phyloP scores from a whole-genome alignment of 1,284 basidiomycete species.

The Melampsora americana region DNA sequence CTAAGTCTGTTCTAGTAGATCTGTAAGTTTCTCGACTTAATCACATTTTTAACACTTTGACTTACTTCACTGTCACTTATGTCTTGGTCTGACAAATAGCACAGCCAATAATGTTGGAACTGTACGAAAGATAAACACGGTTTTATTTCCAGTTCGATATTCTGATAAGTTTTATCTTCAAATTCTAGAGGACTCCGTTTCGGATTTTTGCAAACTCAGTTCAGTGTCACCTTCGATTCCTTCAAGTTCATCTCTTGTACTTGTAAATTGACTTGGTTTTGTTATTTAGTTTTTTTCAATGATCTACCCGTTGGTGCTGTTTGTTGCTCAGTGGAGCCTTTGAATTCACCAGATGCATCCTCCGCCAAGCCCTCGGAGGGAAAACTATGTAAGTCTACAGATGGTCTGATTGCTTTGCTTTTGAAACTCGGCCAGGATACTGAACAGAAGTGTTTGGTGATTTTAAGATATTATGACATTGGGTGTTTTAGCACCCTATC shows the following conservation, averaged over 20 bases:
- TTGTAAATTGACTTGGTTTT: not conserved
- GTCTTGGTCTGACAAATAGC: not conserved
- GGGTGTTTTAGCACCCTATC: constrained; percentile 53
- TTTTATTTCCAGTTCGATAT: constrained; percentile 40
- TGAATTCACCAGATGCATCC: not conserved
- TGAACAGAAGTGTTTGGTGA: constrained; percentile 43
- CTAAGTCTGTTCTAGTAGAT: constrained; percentile 1
- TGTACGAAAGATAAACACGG: constrained; percentile 33
- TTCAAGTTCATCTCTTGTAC: not conserved
- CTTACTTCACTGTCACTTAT: not conserved
- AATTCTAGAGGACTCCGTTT: constrained; percentile 21
- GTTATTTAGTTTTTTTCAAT: constrained; percentile 30
- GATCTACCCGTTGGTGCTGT: constrained; percentile 41
- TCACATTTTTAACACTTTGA: not conserved
- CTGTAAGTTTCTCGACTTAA: not conserved
- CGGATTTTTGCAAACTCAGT: constrained; percentile 43
- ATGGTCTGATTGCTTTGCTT: not conserved
- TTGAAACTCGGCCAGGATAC: constrained; percentile 45
- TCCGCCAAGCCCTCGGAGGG: constrained; percentile 1
- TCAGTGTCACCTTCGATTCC: not conserved
- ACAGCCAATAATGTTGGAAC: constrained; percentile 35
- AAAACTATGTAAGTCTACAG: constrained; percentile 29
- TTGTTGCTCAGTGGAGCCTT: constrained; percentile 28
- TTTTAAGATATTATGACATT: constrained; percentile 51
- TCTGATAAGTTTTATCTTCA: constrained; percentile 33